phyloP scores from a whole-genome alignment of 768 basidiomycete genomes.

The Ramaria rubella region DNA sequence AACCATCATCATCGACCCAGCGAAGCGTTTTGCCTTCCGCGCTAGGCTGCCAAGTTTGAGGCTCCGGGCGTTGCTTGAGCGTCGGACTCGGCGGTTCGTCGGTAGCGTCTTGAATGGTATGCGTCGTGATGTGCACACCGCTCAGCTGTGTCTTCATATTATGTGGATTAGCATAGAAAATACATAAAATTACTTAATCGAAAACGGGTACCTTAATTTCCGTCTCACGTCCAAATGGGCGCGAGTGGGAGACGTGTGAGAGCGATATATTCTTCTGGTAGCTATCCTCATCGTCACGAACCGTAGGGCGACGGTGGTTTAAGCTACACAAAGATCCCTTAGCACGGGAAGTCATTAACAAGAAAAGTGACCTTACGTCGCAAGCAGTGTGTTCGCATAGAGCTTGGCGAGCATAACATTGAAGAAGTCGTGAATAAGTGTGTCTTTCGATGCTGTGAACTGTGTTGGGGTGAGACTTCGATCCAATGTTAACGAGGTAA shows the following conservation, averaged over 20 bases:
- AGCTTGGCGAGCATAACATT: neutral
- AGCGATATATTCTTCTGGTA: neutral
- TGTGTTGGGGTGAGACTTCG: neutral
- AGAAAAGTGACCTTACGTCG: neutral
- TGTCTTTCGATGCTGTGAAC: neutral
- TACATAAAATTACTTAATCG: neutral
- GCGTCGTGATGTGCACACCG: neutral
- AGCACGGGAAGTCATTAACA: neutral
- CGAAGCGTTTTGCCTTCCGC: no score
- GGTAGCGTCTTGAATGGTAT: neutral
- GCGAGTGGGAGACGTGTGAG: neutral
- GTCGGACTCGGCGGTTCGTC: no score
- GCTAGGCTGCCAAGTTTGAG: no score
- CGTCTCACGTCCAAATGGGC: neutral
- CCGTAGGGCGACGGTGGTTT: neutral
- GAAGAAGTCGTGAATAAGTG: neutral
- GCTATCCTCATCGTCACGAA: neutral
- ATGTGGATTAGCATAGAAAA: neutral
- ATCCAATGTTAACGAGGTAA: neutral
- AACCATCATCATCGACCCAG: no score
- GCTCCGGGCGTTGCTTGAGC: no score
- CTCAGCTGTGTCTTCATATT: neutral
- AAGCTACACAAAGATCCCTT: neutral
- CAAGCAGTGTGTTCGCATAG: no score
- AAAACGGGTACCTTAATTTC: neutral